A percentile compares a stretch with the other conserved stretches of the same genome.
Evolutionary conservation across 2,329 filamentous ascomycete species (phyloP).

Genomic region (Talaromyces atroroseus): DNA sequence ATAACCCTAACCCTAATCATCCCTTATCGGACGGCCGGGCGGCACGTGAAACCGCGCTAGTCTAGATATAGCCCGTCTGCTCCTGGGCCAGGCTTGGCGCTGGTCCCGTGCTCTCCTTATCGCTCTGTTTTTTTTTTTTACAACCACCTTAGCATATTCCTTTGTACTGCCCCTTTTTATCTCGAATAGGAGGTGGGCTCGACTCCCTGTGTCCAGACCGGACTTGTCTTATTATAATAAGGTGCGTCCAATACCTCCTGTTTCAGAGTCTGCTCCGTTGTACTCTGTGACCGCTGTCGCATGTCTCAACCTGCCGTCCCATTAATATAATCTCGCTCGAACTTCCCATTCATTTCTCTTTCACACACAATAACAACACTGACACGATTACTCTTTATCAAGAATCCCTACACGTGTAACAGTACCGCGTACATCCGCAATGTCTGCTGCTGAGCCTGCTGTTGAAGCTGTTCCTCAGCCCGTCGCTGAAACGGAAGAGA

Average conservation of each 20-base stretch:
- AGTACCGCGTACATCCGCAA: neutral
- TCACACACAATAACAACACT: neutral
- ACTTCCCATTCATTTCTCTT: neutral
- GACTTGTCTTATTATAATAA: neutral
- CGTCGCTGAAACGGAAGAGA: constrained; percentile 4
- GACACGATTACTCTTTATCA: neutral
- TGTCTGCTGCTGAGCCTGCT: constrained; percentile 8
- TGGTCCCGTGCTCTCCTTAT: neutral
- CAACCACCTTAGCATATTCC: neutral
- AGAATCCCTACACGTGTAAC: neutral
- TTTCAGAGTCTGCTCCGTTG: neutral
- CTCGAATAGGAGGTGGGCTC: neutral
- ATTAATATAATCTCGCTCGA: neutral
- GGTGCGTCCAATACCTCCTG: neutral
- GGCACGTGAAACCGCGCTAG: neutral
- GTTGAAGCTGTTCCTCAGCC: constrained; percentile 2
- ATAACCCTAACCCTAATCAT: neutral
- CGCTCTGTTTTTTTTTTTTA: neutral
- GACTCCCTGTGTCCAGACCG: neutral
- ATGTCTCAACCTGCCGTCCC: neutral
- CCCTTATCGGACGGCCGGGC: no score
- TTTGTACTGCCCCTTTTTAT: neutral
- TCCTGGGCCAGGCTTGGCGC: neutral
- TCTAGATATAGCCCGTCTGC: no score
- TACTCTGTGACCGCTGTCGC: neutral